Evolutionary conservation across 345 rosid species (phyloP).

Genomic region (Moricandia arvensis): DNA sequence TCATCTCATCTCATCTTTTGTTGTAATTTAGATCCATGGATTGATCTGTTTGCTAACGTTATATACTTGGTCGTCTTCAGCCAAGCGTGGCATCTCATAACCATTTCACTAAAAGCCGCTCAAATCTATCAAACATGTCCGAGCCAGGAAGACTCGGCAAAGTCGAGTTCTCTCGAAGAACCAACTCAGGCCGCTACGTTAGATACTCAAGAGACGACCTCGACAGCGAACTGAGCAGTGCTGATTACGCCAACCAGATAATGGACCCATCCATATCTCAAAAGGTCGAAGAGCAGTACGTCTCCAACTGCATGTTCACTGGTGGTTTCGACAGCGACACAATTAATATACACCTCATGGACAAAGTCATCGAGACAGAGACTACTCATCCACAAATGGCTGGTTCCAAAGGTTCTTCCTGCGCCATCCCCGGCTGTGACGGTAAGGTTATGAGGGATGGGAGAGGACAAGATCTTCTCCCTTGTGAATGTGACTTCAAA

Average conservation of each 20-base stretch:
- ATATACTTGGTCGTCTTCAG: too few relatives aligned
- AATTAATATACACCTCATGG: constrained; percentile 88
- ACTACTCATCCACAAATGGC: constrained; percentile 96
- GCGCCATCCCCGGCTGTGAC: constrained; percentile 87
- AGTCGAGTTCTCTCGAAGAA: constrained; percentile 72
- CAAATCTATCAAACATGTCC: constrained; percentile 57
- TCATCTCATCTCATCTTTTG: constrained; percentile 3
- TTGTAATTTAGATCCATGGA: constrained; percentile 17
- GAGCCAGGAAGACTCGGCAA: constrained; percentile 56
- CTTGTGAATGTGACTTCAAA: constrained; percentile 95
- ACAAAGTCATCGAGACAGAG: constrained; percentile 92
- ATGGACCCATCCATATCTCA: constrained; percentile 90
- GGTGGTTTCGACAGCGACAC: constrained; percentile 90
- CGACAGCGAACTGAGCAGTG: constrained; percentile 71
- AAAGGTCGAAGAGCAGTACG: constrained; percentile 96
- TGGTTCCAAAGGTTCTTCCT: constrained; percentile 86
- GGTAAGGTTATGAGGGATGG: constrained; percentile 90
- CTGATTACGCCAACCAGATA: constrained; percentile 86
- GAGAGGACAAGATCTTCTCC: constrained; percentile 80
- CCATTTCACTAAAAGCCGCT: constrained; percentile 56
- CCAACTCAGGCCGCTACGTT: constrained; percentile 79
- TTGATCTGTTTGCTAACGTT: constrained; percentile 1
- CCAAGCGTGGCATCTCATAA: too few relatives aligned
- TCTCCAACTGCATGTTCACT: constrained; percentile 83
- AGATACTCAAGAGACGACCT: constrained; percentile 94